Evolutionary conservation across 2,329 filamentous ascomycete genomes (phyloP), one percentile per base, ranked within the genome.

Genomic region (Catunica adiposa): DNA sequence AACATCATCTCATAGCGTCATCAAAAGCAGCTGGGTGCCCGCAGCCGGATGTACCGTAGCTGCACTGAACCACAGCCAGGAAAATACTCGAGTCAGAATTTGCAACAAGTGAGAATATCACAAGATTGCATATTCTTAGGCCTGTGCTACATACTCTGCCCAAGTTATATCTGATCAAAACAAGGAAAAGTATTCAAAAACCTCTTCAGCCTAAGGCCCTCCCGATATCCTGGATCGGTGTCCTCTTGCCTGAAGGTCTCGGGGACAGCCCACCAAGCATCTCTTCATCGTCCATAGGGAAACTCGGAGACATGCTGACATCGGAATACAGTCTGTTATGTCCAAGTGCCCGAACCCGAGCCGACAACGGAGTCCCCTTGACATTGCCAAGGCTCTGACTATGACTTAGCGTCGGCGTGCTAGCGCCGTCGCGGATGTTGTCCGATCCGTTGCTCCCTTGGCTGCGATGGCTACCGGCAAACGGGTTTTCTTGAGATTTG

Each of bases 151-250:
- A 34, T 34, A 34, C 11, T 22, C 42, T 50, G 47, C 22, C 17
- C 9, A n/a, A 38, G 48, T 17, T 23, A 50, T 38, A 51, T 48
- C 29, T 34, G 29, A 53, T 40, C 51, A 22, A 47, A 44, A 48
- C 25, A 52, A 56, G 55, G 26, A 57, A 50, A 29, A n/a, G 40
- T 44, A 17, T 44, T n/a, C 40, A 11, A 22, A 14, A 25, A 20
- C 44, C 23, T 46, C 44, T 48, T 74, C 68, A 79, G n/a, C 75
- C 75, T 54, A 79, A 72, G 2, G 76, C 76, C 26, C 72, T 69
- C 4, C 76, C 76, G 64, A 78, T 79, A 50, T 73, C 70, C 9
- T 69, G 70, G 56, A 69, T 66, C 56, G 68, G 69, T 6, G 54
- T 57, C n/a, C 40, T 17, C 44, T 54, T 56, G 14, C 37, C 40